Base-by-base conservation (phyloP, 768 basidiomycete genomes). In the Xerocomellus amylosporus region DNA sequence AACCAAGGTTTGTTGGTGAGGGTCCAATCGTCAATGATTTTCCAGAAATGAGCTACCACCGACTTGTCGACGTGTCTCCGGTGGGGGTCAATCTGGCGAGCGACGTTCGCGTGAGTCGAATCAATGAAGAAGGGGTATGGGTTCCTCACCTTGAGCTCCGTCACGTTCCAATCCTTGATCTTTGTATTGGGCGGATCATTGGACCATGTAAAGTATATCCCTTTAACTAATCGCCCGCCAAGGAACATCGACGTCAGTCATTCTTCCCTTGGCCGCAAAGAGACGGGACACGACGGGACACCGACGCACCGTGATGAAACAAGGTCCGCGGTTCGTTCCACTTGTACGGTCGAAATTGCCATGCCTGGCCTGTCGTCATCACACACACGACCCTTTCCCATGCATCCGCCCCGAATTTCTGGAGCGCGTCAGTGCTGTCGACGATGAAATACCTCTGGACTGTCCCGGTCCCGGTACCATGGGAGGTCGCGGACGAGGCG, bases 371-470 rank as follows among this genome's bases (percentile, higher is more conserved):
- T 0, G 97, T 99, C 9, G 97, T 98, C 85, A 97, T 88, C 15
- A 99, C 96, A 60, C 95, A 97, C 5, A 97, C 88, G 5, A 99
- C 97, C 36, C 96, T 83, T 52, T 98, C 94, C 95, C 96, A 98
- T 2, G 93, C 89, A 56, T 97, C 95, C 4, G 88, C 78, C 5
- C 89, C 90, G 59, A 99, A 94, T 72, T 98, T 98, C 33, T 83
- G 80, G 22, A 99, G 75, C 2, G 96, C 93, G 62, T 99, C 96
- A 0, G 90, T 88, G 20, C 88, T 87, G 70, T 99, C 95, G 33
- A 99, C 88, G 8, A 97, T 84, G 60, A 88, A 88, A 67, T 95
- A 98, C 38, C 85, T 76, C 15, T 83, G 82, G 1, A 76, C 78
- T 15, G 56, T 64, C 6, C 64, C 61, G 0, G 55, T 15, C 1